phyloP scores from a whole-genome alignment of 140 eudicot species.

The Artemisia princeps region DNA sequence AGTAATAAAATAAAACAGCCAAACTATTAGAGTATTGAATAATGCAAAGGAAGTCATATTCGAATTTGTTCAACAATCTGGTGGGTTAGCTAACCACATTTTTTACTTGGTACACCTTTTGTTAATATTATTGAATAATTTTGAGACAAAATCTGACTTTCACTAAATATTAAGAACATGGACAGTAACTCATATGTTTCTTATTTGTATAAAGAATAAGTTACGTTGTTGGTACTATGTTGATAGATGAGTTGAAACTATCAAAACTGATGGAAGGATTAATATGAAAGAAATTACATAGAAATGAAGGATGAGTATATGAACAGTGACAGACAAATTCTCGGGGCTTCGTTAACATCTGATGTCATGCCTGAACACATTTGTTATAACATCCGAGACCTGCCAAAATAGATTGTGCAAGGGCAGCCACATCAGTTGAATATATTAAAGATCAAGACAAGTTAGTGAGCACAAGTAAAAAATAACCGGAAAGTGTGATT shows the following conservation, averaged over 20 bases:
- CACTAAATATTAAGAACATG: background rate
- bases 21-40: background rate
- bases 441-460: background rate
- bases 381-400: slow-evolving; percentile 16
- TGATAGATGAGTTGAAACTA: background rate
- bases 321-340: background rate
- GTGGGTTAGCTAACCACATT: slow-evolving; percentile 16
- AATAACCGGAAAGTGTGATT: background rate
- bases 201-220: too few relatives aligned
- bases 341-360: slow-evolving; percentile 3
- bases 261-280: slow-evolving; percentile 12
- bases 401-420: slow-evolving; percentile 17
- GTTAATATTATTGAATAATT: slow-evolving; percentile 1
- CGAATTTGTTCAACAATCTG: background rate
- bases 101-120: slow-evolving; percentile 1
- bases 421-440: background rate
- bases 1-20: background rate
- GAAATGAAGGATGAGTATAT: slow-evolving; percentile 9
- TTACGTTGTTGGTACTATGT: too few relatives aligned
- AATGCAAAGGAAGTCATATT: background rate
- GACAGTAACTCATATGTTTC: background rate
- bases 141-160: slow-evolving; percentile 7
- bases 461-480: background rate
- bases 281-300: background rate
- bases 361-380: slow-evolving; percentile 14